Evolutionary conservation across 176 grass and related monocot species (phyloP).

Genomic region (Avena eriantha): DNA sequence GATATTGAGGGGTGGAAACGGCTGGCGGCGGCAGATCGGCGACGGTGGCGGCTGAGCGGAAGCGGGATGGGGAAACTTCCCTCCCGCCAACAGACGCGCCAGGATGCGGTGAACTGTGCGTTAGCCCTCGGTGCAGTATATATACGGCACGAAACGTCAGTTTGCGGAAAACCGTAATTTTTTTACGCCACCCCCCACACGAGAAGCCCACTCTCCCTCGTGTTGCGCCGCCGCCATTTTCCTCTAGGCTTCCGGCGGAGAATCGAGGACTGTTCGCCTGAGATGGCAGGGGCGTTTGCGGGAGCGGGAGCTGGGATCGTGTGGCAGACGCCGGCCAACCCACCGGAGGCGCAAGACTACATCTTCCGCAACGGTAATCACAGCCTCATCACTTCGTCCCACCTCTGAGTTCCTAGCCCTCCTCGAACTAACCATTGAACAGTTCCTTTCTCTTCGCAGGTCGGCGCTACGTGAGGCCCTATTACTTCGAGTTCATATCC

Average conservation of each 20-base stretch:
- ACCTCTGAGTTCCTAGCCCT: background rate
- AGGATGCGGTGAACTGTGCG: no score
- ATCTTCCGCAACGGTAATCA: conserved; percentile 69
- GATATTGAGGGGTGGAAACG: no score
- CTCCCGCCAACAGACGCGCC: no score
- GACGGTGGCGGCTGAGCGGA: no score
- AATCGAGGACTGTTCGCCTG: background rate
- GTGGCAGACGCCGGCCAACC: conserved; percentile 93
- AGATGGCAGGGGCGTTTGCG: conserved; percentile 42
- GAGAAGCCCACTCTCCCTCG: background rate
- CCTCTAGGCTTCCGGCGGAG: background rate
- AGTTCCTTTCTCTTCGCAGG: conserved; percentile 44
- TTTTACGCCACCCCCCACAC: no score
- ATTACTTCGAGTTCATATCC: conserved; percentile 96
- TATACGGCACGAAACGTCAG: no score
- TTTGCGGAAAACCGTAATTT: no score
- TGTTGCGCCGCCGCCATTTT: background rate
- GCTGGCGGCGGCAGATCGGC: no score
- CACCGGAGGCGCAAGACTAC: conserved; percentile 76
- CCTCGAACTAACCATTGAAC: background rate
- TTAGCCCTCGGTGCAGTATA: no score
- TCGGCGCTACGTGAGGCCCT: conserved; percentile 88
- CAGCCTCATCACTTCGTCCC: background rate
- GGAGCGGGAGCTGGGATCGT: conserved; percentile 64
- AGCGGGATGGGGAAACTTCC: no score